These are phyloP conservation scores for Intubia oerlemansii DNA, from an alignment of 2,329 filamentous ascomycete genomes.

Conservation along the genomic window DNA sequence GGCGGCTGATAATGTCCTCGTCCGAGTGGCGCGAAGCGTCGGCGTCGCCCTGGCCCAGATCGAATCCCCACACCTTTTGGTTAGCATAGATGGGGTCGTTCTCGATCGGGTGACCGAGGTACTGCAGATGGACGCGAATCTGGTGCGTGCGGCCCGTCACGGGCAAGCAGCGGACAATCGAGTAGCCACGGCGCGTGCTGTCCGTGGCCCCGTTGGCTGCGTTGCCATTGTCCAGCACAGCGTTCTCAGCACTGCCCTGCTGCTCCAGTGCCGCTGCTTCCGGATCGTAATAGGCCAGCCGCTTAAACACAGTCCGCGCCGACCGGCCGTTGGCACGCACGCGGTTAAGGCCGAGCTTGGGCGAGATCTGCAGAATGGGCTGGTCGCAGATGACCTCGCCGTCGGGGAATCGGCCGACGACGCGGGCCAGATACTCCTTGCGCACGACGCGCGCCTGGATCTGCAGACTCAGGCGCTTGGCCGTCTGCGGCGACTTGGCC, in stretches of 20 bases:
- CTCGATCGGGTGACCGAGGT: constrained; percentile 80
- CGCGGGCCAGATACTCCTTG: constrained; percentile 88
- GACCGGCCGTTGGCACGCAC: constrained; percentile 86
- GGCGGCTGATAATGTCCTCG: constrained; percentile 69
- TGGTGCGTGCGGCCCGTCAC: constrained; percentile 91
- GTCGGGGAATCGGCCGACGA: constrained; percentile 78
- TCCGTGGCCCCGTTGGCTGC: not conserved
- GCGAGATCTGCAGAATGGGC: constrained; percentile 82
- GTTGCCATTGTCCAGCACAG: no score
- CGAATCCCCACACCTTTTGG: constrained; percentile 68
- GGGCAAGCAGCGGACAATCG: constrained; percentile 81
- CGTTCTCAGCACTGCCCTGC: no score
- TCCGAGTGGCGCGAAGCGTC: constrained; percentile 55
- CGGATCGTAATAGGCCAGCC: constrained; percentile 70
- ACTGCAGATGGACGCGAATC: constrained; percentile 84
- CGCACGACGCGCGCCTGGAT: constrained; percentile 64
- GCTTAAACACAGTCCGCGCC: constrained; percentile 77
- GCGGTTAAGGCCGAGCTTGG: constrained; percentile 82
- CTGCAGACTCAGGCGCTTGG: constrained; percentile 54
- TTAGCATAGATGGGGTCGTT: constrained; percentile 98
- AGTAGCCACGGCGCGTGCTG: constrained; percentile 42
- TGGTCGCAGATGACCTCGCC: constrained; percentile 83
- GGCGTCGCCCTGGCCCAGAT: constrained; percentile 45
- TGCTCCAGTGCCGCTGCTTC: no score
- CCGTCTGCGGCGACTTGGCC: constrained; percentile 64